phyloP scores from a whole-genome alignment of 306 rosid species.

The Delonix regia region DNA sequence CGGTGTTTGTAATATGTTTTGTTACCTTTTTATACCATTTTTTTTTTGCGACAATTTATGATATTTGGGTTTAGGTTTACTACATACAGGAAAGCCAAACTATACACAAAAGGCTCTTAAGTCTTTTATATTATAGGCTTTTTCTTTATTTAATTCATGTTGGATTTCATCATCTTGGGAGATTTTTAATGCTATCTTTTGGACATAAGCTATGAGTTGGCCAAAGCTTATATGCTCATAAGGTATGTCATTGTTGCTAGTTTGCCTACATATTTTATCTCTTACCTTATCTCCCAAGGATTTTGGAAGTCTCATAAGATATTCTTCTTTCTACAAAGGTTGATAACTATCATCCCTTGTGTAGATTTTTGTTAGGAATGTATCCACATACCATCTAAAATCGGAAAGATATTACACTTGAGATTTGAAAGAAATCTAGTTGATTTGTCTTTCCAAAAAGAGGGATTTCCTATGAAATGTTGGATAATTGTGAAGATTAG shows the following conservation, averaged over 20 bases:
- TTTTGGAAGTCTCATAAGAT: not conserved
- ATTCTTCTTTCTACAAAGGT: not conserved
- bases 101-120: too few relatives aligned
- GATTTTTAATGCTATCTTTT: not conserved
- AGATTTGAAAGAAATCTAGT: too few relatives aligned
- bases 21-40: too few relatives aligned
- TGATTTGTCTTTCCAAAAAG: too few relatives aligned
- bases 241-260: not conserved
- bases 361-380: too few relatives aligned
- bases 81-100: too few relatives aligned
- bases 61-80: not conserved
- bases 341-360: not conserved
- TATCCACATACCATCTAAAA: too few relatives aligned
- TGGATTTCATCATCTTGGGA: not conserved
- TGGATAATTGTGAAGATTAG: too few relatives aligned
- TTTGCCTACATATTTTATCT: not conserved
- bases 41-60: too few relatives aligned
- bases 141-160: not conserved
- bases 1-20: too few relatives aligned
- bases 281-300: not conserved
- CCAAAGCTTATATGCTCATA: not conserved
- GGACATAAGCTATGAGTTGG: not conserved
- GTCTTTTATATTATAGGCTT: not conserved
- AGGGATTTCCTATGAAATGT: too few relatives aligned
- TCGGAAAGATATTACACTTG: too few relatives aligned